These are phyloP conservation scores for Eleusine coracana DNA, from an alignment of 176 grass and related monocot species.

Conservation along the genomic window DNA sequence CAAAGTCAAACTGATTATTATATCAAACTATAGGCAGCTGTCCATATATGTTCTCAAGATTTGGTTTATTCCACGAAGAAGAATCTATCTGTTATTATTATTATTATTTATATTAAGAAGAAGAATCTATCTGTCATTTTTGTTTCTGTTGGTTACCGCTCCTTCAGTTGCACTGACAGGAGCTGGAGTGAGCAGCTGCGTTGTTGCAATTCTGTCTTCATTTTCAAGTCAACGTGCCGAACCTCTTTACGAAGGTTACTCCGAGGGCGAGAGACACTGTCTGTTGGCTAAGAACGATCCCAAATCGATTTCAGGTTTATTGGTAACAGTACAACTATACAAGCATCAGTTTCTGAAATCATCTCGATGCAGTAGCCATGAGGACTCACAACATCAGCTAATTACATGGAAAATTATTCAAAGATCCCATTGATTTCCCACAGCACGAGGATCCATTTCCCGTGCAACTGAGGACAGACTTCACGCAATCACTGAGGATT, in stretches of 20 bases:
- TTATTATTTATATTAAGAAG: too few species aligned
- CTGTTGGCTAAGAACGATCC: background rate
- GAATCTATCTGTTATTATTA: background rate
- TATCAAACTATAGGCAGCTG: background rate
- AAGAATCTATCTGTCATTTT: too few species aligned
- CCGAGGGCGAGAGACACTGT: background rate
- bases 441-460: background rate
- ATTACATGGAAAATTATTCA: slow-evolving; percentile 29
- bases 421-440: slow-evolving; percentile 8
- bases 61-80: background rate
- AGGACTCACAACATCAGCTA: slow-evolving; percentile 17
- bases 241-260: background rate
- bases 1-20: background rate
- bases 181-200: background rate
- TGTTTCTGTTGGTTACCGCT: background rate
- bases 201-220: background rate
- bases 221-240: background rate
- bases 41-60: background rate
- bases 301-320: slow-evolving; percentile 36
- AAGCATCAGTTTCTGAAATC: slow-evolving; percentile 25
- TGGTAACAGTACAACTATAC: background rate
- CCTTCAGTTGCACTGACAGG: background rate
- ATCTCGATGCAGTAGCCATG: slow-evolving; percentile 7
- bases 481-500: slow-evolving; percentile 48
- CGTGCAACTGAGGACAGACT: background rate